phyloP scores from a whole-genome alignment of 2,329 filamentous ascomycete genomes.

The Aspergillus neotritici region DNA sequence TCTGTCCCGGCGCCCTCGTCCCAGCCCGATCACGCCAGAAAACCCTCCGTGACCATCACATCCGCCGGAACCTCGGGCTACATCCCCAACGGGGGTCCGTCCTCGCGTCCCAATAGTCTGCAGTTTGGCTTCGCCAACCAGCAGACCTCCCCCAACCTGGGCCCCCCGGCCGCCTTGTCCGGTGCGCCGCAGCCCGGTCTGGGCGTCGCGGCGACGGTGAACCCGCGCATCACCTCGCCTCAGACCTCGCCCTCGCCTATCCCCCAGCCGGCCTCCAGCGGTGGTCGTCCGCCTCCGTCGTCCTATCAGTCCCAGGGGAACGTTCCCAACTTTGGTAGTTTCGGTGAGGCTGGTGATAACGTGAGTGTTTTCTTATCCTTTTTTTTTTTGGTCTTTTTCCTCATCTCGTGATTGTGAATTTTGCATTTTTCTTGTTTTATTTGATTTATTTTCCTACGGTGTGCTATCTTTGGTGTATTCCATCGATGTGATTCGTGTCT shows the following conservation, averaged over 20 bases:
- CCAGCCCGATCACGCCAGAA: conserved; percentile 68
- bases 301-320: conserved; percentile 64
- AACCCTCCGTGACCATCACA: conserved; percentile 87
- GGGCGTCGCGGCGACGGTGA: conserved; percentile 50
- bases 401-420: neutral
- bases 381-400: conserved; percentile 8
- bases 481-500: neutral
- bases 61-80: conserved; percentile 71
- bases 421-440: neutral
- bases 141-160: conserved; percentile 57
- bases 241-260: conserved; percentile 88
- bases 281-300: conserved; percentile 76
- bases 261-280: conserved; percentile 77
- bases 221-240: conserved; percentile 74
- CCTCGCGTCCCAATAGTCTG: conserved; percentile 54
- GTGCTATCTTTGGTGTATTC: neutral
- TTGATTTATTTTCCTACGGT: neutral
- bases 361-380: conserved; percentile 48
- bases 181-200: conserved; percentile 38
- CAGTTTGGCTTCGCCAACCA: conserved; percentile 75
- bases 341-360: conserved; percentile 64
- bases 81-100: conserved; percentile 69
- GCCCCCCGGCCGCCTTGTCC: conserved; percentile 51
- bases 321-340: conserved; percentile 75
- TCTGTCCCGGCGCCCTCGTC: conserved; percentile 28